phyloP scores from a whole-genome alignment of 73 alveolate genomes.

The Tetrahymena malaccensis region DNA sequence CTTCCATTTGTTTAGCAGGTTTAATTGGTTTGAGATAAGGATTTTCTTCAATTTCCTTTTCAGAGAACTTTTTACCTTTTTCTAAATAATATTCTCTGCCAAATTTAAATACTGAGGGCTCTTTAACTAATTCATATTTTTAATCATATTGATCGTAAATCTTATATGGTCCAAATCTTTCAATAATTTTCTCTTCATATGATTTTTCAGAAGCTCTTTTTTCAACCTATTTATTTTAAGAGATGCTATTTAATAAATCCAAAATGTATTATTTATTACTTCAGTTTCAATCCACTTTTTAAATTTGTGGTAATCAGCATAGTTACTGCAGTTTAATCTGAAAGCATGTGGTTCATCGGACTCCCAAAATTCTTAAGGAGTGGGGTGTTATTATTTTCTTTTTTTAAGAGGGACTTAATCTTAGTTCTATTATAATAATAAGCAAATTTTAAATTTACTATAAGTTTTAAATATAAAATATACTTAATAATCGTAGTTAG shows the following conservation, averaged over 20 bases:
- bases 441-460: neutral
- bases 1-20: neutral
- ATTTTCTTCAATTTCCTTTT: neutral
- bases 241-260: neutral
- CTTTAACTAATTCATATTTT: neutral
- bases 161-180: neutral
- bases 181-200: neutral
- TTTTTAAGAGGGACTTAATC: neutral
- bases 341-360: neutral
- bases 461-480: neutral
- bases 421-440: neutral
- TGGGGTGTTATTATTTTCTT: neutral
- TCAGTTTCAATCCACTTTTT: neutral
- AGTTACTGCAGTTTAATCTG: neutral
- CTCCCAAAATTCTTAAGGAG: neutral
- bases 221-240: neutral
- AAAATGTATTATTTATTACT: neutral
- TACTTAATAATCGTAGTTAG: neutral
- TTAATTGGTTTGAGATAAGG: neutral
- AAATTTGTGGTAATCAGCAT: neutral
- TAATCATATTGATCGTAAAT: neutral
- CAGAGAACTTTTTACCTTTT: neutral
- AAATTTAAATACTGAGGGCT: neutral
- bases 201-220: neutral
- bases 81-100: neutral